These are phyloP conservation scores for Spergularia azorica DNA, from an alignment of 179 eudicot species.

Conservation along the genomic window DNA sequence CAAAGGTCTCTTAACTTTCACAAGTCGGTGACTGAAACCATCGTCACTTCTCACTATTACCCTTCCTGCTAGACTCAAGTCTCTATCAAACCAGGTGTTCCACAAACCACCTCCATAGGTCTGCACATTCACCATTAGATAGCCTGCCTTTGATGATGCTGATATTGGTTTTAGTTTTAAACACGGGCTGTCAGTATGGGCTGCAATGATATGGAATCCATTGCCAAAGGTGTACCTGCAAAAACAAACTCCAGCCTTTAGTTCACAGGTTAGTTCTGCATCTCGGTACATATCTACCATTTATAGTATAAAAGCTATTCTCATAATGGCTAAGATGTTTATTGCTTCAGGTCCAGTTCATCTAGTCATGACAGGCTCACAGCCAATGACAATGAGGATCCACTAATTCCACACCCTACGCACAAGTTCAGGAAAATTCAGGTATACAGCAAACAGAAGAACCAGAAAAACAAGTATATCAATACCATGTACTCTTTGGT, in stretches of 20 bases:
- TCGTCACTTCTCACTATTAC: constrained; percentile 75
- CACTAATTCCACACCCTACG: no score
- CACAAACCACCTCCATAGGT: constrained; percentile 96
- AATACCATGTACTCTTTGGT: neutral
- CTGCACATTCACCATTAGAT: constrained; percentile 92
- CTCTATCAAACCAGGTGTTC: constrained; percentile 99
- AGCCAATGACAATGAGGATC: no score
- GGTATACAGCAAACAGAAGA: neutral
- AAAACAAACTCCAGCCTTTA: constrained; percentile 30
- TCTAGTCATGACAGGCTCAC: no score
- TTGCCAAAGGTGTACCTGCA: constrained; percentile 77
- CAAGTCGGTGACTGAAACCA: constrained; percentile 78
- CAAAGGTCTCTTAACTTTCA: constrained; percentile 76
- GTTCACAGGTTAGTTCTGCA: constrained; percentile 16
- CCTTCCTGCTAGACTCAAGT: constrained; percentile 88
- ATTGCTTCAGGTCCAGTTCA: neutral
- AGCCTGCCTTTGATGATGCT: constrained; percentile 83
- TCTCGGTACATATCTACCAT: neutral
- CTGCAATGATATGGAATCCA: constrained; percentile 96
- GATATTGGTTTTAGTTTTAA: constrained; percentile 89
- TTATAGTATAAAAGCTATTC: neutral
- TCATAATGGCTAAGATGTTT: neutral
- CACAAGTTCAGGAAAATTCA: no score
- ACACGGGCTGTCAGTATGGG: constrained; percentile 98
- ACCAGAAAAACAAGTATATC: neutral